phyloP scores from a whole-genome alignment of 1,139 yeast species.

The Pichia sp. region DNA sequence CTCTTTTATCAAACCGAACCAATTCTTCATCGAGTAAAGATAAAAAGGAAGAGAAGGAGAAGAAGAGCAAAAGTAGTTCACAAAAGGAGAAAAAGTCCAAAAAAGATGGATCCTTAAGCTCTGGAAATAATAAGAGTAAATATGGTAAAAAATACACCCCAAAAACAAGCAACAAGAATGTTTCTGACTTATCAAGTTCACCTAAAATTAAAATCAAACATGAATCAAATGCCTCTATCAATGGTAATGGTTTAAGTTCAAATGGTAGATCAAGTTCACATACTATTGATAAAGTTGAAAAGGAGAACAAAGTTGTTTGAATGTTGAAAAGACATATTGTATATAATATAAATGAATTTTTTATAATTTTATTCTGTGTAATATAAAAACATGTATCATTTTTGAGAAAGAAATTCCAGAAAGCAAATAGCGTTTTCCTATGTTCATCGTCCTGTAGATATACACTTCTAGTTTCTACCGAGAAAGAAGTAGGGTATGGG shows the following conservation, averaged over 20 bases:
- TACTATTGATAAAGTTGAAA: constrained; percentile 5
- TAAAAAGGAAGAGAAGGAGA: background rate
- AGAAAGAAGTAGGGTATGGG: too few species aligned
- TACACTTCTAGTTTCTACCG: too few species aligned
- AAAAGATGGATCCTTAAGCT: background rate
- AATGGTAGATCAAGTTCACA: background rate
- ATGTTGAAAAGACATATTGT: too few species aligned
- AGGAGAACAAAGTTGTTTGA: constrained; percentile 5
- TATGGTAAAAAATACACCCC: constrained; percentile 4
- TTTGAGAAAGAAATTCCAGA: too few species aligned
- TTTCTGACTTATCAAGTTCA: constrained; percentile 3
- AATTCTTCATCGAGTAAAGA: background rate
- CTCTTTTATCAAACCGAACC: too few species aligned
- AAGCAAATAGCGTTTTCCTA: too few species aligned
- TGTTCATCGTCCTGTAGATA: too few species aligned
- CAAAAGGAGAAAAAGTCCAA: constrained; percentile 7
- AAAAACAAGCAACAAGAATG: constrained; percentile 5
- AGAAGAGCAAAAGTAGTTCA: background rate
- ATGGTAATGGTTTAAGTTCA: background rate
- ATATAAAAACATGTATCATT: constrained; percentile 5
- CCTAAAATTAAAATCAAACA: constrained; percentile 6
- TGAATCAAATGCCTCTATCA: background rate
- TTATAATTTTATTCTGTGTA: constrained; percentile 2
- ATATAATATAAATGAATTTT: background rate
- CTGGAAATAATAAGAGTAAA: constrained; percentile 4